These are phyloP conservation scores for Dictyostelium firmibasis DNA, from an alignment of 78 protist species.

Conservation along the genomic window DNA sequence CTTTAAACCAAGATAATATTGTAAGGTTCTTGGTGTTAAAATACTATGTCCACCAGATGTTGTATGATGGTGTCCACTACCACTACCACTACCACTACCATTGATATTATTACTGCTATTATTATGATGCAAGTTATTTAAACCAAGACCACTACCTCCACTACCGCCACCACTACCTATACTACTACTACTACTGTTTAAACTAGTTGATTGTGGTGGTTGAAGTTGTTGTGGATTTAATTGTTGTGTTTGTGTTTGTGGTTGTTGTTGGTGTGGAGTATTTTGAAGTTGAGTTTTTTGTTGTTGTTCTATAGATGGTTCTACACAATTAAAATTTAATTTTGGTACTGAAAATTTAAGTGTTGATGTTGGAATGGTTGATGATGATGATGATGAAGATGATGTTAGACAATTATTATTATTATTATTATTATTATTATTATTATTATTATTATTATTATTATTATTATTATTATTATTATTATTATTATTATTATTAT, in stretches of 20 bases:
- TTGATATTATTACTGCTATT: not conserved
- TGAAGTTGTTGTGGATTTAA: not conserved
- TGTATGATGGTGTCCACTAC: not conserved
- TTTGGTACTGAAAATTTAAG: not conserved
- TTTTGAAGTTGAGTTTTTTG: not conserved
- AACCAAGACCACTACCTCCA: not conserved
- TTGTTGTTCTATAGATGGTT: not conserved
- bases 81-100: not conserved
- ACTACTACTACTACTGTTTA: slow-evolving; percentile 6
- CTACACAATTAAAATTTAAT: not conserved
- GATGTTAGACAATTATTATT: not conserved
- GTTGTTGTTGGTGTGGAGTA: not conserved
- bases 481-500: not conserved
- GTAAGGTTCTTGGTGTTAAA: not conserved
- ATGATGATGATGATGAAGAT: not conserved
- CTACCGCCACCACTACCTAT: not conserved
- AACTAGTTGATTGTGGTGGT: not conserved
- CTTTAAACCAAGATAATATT: slow-evolving; percentile 6
- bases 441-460: not conserved
- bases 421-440: not conserved
- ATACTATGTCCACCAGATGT: not conserved
- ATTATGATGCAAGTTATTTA: not conserved
- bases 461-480: not conserved
- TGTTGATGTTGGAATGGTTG: not conserved
- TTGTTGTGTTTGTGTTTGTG: not conserved